Conservation (phyloP, 2,329 filamentous ascomycete species). For the Monilinia aucupariae region DNA sequence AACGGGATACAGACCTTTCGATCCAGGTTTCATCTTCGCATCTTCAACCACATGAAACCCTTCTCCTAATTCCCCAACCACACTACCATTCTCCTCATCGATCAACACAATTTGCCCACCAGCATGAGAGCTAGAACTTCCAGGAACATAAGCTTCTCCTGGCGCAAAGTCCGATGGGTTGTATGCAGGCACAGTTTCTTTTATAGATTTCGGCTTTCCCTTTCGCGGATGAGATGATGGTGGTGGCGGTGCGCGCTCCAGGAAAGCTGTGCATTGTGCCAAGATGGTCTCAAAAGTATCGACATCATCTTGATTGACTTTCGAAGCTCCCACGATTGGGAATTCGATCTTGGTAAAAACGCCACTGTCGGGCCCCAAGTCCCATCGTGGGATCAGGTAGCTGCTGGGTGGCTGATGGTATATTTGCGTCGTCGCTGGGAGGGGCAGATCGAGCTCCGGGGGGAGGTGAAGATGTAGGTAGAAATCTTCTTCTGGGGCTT, state of each 20-base stretch:
- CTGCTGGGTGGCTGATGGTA: slow-evolving; percentile 91
- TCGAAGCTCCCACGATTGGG: slow-evolving; percentile 63
- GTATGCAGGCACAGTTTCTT: slow-evolving; percentile 50
- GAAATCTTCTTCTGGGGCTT: slow-evolving; percentile 76
- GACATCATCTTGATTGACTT: slow-evolving; percentile 79
- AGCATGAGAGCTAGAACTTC: slow-evolving; percentile 52
- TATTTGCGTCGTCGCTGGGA: slow-evolving; percentile 94
- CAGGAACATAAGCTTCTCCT: slow-evolving; percentile 69
- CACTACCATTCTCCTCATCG: slow-evolving; percentile 92
- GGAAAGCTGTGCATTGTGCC: slow-evolving; percentile 94
- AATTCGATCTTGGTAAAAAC: slow-evolving; percentile 94
- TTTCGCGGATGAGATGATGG: slow-evolving; percentile 24
- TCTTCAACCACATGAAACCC: slow-evolving; percentile 78
- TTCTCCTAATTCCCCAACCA: slow-evolving; percentile 85
- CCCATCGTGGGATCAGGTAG: slow-evolving; percentile 94
- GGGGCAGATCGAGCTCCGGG: slow-evolving; percentile 85
- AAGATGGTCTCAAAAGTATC: slow-evolving; percentile 97
- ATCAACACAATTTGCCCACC: slow-evolving; percentile 82
- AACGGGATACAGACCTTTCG: slow-evolving; percentile 64
- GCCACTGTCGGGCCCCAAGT: slow-evolving; percentile 79
- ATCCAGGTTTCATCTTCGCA: slow-evolving; percentile 70
- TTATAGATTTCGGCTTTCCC: slow-evolving; percentile 32
- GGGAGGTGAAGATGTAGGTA: slow-evolving; percentile 94
- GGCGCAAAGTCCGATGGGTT: slow-evolving; percentile 77
- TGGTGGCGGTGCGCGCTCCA: slow-evolving; percentile 69